Evolutionary conservation across 2,329 filamentous ascomycete genomes (phyloP).

Genomic region (Colletotrichum chrysophilum): DNA sequence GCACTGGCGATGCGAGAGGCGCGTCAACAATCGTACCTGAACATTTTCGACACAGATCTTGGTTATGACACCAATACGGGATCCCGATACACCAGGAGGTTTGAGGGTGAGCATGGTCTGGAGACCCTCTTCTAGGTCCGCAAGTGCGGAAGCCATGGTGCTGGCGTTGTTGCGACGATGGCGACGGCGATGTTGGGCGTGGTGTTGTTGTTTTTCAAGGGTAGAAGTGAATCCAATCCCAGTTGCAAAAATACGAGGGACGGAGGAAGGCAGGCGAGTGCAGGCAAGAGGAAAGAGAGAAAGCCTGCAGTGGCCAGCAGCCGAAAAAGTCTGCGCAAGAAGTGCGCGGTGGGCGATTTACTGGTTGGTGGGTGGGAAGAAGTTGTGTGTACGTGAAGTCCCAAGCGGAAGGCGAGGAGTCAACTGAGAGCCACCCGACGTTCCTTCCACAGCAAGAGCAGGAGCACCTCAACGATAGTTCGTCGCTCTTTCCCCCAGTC

Average conservation of each 20-base stretch:
- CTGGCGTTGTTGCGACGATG: neutral
- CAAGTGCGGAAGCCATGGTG: constrained; percentile 78
- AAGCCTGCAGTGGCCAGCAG: neutral
- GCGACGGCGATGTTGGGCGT: neutral
- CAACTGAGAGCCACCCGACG: neutral
- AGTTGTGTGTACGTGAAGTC: constrained; percentile 5
- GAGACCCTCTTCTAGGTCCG: constrained; percentile 88
- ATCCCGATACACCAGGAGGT: constrained; percentile 91
- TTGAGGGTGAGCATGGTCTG: constrained; percentile 92
- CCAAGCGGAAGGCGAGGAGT: neutral
- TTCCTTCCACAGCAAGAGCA: neutral
- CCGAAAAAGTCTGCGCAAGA: neutral
- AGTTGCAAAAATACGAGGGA: constrained; percentile 8
- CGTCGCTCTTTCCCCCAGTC: constrained; percentile 11
- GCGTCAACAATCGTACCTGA: constrained; percentile 68
- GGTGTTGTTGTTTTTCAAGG: neutral
- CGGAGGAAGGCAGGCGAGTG: neutral
- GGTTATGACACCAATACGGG: constrained; percentile 88
- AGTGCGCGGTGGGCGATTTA: constrained; percentile 8
- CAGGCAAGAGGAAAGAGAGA: neutral
- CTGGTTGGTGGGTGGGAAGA: neutral
- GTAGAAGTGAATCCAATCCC: neutral
- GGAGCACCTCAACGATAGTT: neutral
- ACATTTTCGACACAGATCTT: constrained; percentile 87
- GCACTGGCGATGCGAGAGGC: neutral